Base-by-base conservation (phyloP, 257 asterid species). In the Petunia axillaris region DNA sequence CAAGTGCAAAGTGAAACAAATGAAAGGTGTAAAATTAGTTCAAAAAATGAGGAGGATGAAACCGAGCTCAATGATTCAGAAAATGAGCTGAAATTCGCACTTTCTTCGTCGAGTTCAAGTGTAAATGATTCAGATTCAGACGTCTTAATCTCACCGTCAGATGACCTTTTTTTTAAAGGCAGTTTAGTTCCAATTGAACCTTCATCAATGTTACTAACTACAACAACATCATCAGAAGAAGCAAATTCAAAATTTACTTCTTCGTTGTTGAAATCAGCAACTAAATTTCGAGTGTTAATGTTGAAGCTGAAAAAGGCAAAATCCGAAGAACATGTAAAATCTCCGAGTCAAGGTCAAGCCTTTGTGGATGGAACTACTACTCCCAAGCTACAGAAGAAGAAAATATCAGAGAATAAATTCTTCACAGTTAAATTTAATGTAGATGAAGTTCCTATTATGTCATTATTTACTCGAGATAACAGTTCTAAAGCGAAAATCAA, bases 351-450 rank as follows among this genome's bases (percentile, higher is more conserved):
- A 13, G 53, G 38, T 0, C 65, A 54, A 2, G 53, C 64, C 4
- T 70, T 38, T 46, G 81, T 66, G 41, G 39, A 65, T 64, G 54
- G 63, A 63, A 76, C 43, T 39, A 70, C 46, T 41, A 62, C 75
- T 63, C 67, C 80, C 0, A 78, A 77, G 25, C 76, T 5, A 55
- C 68, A 35, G 3, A 37, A 3, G 62, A 78, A 58, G 36, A 59
- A 75, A 41, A 63, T 40, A 59, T 1, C 64, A 6, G 84, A 15
- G 48, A 40, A 43, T 8, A 85, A 65, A 79, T 82, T 90, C 14
- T 82, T 89, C 63, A 87, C 93, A 0, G 91, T 94, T 35, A 94
- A 92, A 70, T 81, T 90, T 2, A 93, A 88, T 53, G 90, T 87
- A 1, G 97, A 93, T 54, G 97, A 89, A 41, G 91, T 80, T 7